A percentile compares a stretch with the other conserved stretches of the same genome.
Conservation (phyloP, 371 early-diverging fungal species). For the Polyrhizophydium stewartii region DNA sequence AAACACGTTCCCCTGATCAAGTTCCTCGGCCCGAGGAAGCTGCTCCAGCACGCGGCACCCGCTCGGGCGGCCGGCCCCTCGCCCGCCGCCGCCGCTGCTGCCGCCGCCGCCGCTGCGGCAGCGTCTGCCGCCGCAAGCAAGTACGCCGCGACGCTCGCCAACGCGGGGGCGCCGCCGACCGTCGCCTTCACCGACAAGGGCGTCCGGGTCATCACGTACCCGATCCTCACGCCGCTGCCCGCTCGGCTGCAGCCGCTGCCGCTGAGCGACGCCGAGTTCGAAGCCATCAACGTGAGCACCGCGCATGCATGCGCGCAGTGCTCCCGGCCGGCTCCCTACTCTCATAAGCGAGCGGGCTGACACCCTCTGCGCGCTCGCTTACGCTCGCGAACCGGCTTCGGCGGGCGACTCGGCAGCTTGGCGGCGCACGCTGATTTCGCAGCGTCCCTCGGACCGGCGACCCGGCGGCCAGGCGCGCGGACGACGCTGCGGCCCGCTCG, state of each 20-base stretch:
- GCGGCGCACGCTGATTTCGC: not conserved
- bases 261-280: not conserved
- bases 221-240: not conserved
- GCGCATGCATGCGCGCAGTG: not conserved
- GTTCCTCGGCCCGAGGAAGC: slow-evolving; percentile 1
- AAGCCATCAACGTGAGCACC: not conserved
- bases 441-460: no score
- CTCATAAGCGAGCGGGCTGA: not conserved
- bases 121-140: no score
- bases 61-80: not conserved
- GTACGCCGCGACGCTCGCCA: not conserved
- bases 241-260: not conserved
- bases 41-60: not conserved
- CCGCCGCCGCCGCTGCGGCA: slow-evolving; percentile 2
- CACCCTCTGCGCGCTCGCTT: no score
- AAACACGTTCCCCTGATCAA: slow-evolving; percentile 1
- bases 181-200: not conserved
- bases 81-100: not conserved
- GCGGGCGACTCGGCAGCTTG: no score
- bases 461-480: no score
- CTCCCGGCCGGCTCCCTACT: not conserved
- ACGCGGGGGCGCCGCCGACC: not conserved
- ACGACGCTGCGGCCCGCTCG: no score
- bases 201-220: not conserved
- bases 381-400: no score